Base-by-base conservation (phyloP, 108 stramenopile genomes). In the Fragilariopsis cylindrus region DNA sequence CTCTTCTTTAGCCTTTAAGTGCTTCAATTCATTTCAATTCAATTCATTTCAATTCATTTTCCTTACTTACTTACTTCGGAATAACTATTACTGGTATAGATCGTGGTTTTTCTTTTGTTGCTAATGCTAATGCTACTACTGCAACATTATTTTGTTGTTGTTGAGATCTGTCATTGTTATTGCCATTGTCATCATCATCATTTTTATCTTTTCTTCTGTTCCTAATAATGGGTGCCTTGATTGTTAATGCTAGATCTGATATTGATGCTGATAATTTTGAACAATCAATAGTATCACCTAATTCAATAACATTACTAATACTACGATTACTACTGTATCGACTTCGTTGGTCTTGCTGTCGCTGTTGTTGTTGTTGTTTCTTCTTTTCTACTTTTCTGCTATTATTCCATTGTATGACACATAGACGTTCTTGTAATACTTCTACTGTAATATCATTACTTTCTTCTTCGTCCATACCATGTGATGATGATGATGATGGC, bases 221-320 rank as follows among this genome's bases (percentile, higher is more conserved):
- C 58, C 58, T 3, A 9, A 30, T 41, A 44, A 65, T 5, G 65
- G 67, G 67, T 3, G 67, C 67, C 48, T 68, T 15, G 48, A 68
- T 44, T 18, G 67, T 68, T 18, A 68, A 44, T 3, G 39, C 13
- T 47, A 48, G 30, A 19, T 68, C 49, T 9, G 67, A 68, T 7
- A 68, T n/a, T 39, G 67, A 68, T 16, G 67, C 67, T 39, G 67
- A 68, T 5, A 68, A 0, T 44, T 52, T 49, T 47, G 49, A 50
- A n/a, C 67, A 68, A 44, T 68, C 67, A 15, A 68, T 18, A 19
- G 48, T 18, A 8, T 68, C 48, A 30, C 67, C 49, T 0, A 68
- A 39, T 52, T 52, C 49, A 3, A 68, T 4, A 3, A 50, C 49
- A 13, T 52, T 18, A 30, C 30, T 30, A 21, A 0, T 21, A 30